phyloP scores from a whole-genome alignment of 305 asterid genomes.

The Rubia balearica region DNA sequence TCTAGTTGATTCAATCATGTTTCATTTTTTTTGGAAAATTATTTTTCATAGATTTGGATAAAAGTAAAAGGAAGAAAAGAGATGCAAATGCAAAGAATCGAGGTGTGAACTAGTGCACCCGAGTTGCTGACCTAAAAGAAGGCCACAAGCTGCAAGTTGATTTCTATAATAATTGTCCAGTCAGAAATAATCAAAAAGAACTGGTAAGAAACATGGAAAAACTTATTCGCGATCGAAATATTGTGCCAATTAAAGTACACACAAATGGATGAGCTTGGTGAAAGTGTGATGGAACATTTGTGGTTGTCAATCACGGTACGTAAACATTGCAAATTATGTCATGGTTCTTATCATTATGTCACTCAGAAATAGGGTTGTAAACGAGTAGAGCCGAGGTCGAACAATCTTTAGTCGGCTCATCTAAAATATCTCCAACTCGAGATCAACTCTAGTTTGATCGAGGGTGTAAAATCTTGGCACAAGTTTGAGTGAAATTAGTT shows the following conservation, averaged over 20 bases:
- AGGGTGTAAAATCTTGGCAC: too few relatives aligned
- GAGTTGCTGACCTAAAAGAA: not conserved
- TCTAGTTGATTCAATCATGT: too few relatives aligned
- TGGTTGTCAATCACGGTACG: not conserved
- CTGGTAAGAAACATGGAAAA: not conserved
- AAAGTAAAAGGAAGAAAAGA: not conserved
- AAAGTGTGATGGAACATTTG: not conserved
- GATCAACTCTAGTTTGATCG: too few relatives aligned
- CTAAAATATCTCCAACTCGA: too few relatives aligned
- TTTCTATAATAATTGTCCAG: not conserved
- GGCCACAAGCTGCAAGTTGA: not conserved
- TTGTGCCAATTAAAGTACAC: conserved; percentile 1
- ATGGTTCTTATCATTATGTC: too few relatives aligned
- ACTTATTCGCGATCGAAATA: not conserved
- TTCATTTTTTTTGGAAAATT: too few relatives aligned
- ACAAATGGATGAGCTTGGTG: not conserved
- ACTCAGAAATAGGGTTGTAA: too few relatives aligned
- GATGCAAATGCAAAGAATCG: not conserved
- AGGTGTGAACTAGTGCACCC: not conserved
- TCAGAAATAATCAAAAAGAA: not conserved
- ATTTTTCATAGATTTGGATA: too few relatives aligned
- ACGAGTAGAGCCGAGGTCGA: too few relatives aligned
- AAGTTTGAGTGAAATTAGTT: too few relatives aligned
- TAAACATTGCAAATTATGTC: not conserved
- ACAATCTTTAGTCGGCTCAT: too few relatives aligned